Evolutionary conservation across 495 filamentous ascomycete genomes (phyloP).

Genomic region (Tuber umbilicatum): DNA sequence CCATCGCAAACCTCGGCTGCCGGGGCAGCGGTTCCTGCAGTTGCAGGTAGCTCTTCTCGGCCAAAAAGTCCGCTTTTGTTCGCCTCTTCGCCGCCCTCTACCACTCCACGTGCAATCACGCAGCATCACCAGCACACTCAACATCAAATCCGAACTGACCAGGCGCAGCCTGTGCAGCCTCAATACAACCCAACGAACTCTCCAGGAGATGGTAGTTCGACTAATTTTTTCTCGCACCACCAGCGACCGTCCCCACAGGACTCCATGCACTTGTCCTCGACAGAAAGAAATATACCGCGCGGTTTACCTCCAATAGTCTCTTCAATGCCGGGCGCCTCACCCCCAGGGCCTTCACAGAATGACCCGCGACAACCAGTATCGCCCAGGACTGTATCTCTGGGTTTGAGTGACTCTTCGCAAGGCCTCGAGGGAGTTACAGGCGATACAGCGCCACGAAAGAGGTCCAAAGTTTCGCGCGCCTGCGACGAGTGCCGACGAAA

Average conservation of each 20-base stretch:
- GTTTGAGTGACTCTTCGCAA: constrained; percentile 30
- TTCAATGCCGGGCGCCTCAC: constrained; percentile 37
- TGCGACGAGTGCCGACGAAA: constrained; percentile 95
- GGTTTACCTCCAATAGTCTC: constrained; percentile 44
- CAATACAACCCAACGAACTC: constrained; percentile 41
- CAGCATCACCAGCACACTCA: constrained; percentile 38
- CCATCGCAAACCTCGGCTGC: constrained; percentile 42
- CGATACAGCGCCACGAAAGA: constrained; percentile 68
- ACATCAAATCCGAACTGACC: constrained; percentile 36
- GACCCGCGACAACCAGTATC: constrained; percentile 40
- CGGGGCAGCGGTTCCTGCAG: constrained; percentile 40
- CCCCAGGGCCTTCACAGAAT: constrained; percentile 37
- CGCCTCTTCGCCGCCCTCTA: constrained; percentile 36
- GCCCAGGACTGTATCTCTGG: constrained; percentile 33
- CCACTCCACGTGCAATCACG: constrained; percentile 38
- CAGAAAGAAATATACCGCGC: constrained; percentile 35
- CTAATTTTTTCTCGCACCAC: constrained; percentile 41
- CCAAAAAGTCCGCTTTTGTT: constrained; percentile 41
- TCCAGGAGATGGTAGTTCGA: constrained; percentile 41
- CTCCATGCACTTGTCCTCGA: constrained; percentile 40
- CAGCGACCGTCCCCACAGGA: constrained; percentile 43
- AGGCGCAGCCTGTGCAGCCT: constrained; percentile 37
- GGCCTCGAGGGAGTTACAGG: constrained; percentile 40
- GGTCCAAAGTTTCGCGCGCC: constrained; percentile 85
- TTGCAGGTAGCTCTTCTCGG: constrained; percentile 39